These are phyloP conservation scores for Wickerhamiella pararugosa DNA, from an alignment of 1,139 yeast genomes.

Conservation along the genomic window DNA sequence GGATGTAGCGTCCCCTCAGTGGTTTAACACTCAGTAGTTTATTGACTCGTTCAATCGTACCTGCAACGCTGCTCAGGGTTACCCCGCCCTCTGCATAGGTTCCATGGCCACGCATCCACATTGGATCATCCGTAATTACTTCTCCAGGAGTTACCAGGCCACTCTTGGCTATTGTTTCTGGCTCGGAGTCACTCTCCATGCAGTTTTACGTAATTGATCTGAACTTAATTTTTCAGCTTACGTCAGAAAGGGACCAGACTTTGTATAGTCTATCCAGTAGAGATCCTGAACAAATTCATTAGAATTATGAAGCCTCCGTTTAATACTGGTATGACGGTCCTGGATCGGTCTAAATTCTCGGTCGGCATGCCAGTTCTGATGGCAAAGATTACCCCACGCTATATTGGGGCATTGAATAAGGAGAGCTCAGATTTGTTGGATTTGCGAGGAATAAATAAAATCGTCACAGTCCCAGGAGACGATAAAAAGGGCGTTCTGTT, in stretches of 20 bases:
- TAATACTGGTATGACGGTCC: constrained; percentile 44
- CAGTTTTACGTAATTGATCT: no score
- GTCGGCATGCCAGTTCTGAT: constrained; percentile 44
- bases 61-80: constrained; percentile 88
- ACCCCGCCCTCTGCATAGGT: constrained; percentile 57
- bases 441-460: constrained; percentile 12
- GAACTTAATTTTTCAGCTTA: no score
- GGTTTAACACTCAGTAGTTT: constrained; percentile 76
- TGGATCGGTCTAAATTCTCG: constrained; percentile 52
- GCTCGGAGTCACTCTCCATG: no score
- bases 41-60: constrained; percentile 74
- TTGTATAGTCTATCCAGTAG: not conserved
- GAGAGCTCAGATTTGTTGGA: constrained; percentile 29
- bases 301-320: constrained; percentile 39
- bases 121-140: constrained; percentile 81
- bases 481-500: constrained; percentile 45
- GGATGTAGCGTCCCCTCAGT: constrained; percentile 69
- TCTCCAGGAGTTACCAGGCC: constrained; percentile 89
- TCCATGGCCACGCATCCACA: constrained; percentile 99
- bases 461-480: constrained; percentile 10
- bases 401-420: constrained; percentile 33
- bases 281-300: not conserved
- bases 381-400: constrained; percentile 53
- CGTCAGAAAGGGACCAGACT: no score
- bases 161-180: constrained; percentile 1